Evolutionary conservation across 176 grass and related monocot species (phyloP), one percentile per base, ranked within the genome.

Genomic region (Miscanthus lutarioriparius): DNA sequence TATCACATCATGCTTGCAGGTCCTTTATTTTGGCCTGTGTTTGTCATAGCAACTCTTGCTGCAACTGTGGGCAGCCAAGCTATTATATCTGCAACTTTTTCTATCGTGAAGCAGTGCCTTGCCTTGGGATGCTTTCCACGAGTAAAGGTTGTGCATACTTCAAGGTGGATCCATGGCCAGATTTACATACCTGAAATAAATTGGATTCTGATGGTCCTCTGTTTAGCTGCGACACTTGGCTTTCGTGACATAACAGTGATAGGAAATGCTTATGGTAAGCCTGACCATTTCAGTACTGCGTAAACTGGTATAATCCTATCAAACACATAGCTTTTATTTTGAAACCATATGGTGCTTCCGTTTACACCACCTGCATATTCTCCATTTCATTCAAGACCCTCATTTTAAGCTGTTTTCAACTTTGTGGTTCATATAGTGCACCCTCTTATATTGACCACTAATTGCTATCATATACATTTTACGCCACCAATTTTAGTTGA

Each of bases 131-230:
- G 90, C 64, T 95, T 95, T 83, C 93, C 93, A 22, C 82, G 87
- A 1, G 87, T 95, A 73, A 95, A 95, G 82, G 82, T 95, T 56
- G 88, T 95, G 63, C 93, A 95, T 69, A 95, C 93, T n/a, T 95
- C 93, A 83, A 90, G 85, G 68, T 92, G 87, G 90, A 90, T 95
- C 75, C 54, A 84, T 70, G 93, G 93, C 3, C 93, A 95, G 85
- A 95, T 95, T 70, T 95, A 92, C 82, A 95, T 95, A 83, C 92
- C 92, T 45, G 90, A 95, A 83, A 95, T 95, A 56, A 95, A 95
- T 64, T 92, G 92, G 92, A 95, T 90, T 62, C 62, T 95, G 36
- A 95, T 95, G 92, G 82, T 90, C 53, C 87, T 95, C 48, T 95
- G 92, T 83, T 51, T 95, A 59, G 90, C 90, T 65, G 71, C 83